Percentiles rank a stretch among this genome's conserved stretches.
phyloP scores from a whole-genome alignment of 225 moss, liverwort and hornwort species.

The Asterella californica region DNA sequence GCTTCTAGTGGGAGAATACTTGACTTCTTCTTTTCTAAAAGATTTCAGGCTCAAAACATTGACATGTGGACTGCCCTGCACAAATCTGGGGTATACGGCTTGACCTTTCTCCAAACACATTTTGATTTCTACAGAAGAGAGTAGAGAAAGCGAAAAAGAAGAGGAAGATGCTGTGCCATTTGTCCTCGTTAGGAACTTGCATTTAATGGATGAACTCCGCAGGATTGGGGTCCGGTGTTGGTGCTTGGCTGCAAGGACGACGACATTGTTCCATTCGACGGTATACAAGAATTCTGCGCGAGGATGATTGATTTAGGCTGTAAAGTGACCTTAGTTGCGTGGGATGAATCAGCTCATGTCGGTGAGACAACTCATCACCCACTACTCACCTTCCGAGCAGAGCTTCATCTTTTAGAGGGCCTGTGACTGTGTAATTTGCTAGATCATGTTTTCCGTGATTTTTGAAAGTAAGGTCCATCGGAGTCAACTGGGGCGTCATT shows the following conservation, averaged over 20 bases:
- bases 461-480: no score
- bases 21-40: conserved; percentile 45
- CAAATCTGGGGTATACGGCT: conserved; percentile 49
- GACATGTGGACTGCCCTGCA: conserved; percentile 59
- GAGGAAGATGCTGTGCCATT: background rate
- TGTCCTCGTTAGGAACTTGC: background rate
- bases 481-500: no score
- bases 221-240: conserved; percentile 69
- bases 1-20: conserved; percentile 35
- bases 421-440: no score
- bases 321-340: conserved; percentile 55
- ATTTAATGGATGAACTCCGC: conserved; percentile 11
- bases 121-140: background rate
- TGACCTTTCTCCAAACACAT: background rate
- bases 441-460: no score
- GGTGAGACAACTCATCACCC: conserved; percentile 31
- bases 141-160: background rate
- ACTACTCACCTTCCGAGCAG: no score
- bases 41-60: conserved; percentile 49
- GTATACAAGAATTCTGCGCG: conserved; percentile 49
- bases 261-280: conserved; percentile 47
- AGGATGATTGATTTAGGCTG: conserved; percentile 49
- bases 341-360: conserved; percentile 77
- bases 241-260: conserved; percentile 72
- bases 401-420: no score